A percentile compares a stretch with the other conserved stretches of the same genome.
Evolutionary conservation across 2,329 filamentous ascomycete species (phyloP).

Genomic region (Myriosclerotinia duriaeana): DNA sequence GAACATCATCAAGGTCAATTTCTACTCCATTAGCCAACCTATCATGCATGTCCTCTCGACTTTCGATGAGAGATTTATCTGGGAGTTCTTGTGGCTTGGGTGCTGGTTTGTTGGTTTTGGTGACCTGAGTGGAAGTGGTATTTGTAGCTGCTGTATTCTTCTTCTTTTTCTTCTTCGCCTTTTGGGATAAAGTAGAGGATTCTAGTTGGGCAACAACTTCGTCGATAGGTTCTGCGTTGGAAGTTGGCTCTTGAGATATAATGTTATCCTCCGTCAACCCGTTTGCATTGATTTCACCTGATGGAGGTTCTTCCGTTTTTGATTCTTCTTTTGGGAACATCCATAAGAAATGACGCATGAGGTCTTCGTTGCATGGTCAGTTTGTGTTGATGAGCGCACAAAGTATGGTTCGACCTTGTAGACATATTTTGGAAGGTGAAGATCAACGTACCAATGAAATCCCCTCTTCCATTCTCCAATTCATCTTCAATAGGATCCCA

Average conservation of each 20-base stretch:
- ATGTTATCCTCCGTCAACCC: neutral
- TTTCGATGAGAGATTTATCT: constrained; percentile 47
- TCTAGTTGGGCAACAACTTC: neutral
- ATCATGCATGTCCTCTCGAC: constrained; percentile 43
- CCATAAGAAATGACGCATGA: constrained; percentile 31
- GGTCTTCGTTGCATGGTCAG: constrained; percentile 19
- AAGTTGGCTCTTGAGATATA: neutral
- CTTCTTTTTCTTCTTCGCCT: constrained; percentile 41
- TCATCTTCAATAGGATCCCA: constrained; percentile 53
- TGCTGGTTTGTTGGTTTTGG: neutral
- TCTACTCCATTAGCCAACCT: constrained; percentile 45
- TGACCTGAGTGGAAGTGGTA: constrained; percentile 21
- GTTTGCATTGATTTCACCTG: neutral
- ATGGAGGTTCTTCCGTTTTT: too few species aligned
- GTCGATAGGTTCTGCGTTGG: neutral
- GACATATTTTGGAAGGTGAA: neutral
- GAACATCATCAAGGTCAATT: constrained; percentile 40
- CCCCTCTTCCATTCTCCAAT: constrained; percentile 46
- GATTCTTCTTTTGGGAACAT: constrained; percentile 20
- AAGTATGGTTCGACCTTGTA: neutral
- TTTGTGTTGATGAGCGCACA: neutral
- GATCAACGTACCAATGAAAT: constrained; percentile 42
- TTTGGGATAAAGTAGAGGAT: constrained; percentile 19
- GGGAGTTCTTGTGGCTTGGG: constrained; percentile 32
- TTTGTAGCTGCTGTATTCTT: constrained; percentile 34